Evolutionary conservation across 1,284 basidiomycete genomes (phyloP).

Genomic region (Somion occarium): DNA sequence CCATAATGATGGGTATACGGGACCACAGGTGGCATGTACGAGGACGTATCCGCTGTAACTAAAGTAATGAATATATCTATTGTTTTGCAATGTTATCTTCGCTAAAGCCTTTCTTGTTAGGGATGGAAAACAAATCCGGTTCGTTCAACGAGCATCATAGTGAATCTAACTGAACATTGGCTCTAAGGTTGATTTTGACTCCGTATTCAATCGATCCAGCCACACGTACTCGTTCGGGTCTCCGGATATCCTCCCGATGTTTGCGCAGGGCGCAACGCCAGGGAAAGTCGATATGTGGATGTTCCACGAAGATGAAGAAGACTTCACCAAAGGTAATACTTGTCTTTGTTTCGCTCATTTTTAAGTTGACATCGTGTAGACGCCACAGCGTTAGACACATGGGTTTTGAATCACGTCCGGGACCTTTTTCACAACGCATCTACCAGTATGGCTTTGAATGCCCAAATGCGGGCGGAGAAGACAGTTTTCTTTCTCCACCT

Average conservation of each 20-base stretch:
- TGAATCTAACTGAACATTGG: neutral
- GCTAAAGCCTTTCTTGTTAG: conserved; percentile 30
- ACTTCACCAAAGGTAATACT: conserved; percentile 72
- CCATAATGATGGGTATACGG: neutral
- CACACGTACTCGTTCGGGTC: conserved; percentile 83
- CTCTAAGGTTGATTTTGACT: conserved; percentile 77
- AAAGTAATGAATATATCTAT: conserved; percentile 44
- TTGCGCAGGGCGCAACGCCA: conserved; percentile 66
- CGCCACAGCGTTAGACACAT: conserved; percentile 74
- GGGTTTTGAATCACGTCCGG: conserved; percentile 72
- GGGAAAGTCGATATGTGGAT: conserved; percentile 74
- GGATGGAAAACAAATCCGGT: conserved; percentile 92
- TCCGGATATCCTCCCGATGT: conserved; percentile 91
- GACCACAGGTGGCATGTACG: conserved; percentile 77
- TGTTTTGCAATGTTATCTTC: conserved; percentile 1
- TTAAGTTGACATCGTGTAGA: conserved; percentile 40
- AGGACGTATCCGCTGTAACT: conserved; percentile 84
- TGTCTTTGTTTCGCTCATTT: conserved; percentile 1
- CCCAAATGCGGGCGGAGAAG: conserved; percentile 48
- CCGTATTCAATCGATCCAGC: conserved; percentile 81
- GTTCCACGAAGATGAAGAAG: conserved; percentile 77
- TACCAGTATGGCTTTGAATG: conserved; percentile 40
- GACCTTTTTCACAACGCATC: conserved; percentile 62
- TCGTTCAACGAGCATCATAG: conserved; percentile 9
- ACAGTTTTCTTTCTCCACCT: conserved; percentile 85